Evolutionary conservation across 2,329 filamentous ascomycete genomes (phyloP).

Genomic region (Setomelanomma holmii): DNA sequence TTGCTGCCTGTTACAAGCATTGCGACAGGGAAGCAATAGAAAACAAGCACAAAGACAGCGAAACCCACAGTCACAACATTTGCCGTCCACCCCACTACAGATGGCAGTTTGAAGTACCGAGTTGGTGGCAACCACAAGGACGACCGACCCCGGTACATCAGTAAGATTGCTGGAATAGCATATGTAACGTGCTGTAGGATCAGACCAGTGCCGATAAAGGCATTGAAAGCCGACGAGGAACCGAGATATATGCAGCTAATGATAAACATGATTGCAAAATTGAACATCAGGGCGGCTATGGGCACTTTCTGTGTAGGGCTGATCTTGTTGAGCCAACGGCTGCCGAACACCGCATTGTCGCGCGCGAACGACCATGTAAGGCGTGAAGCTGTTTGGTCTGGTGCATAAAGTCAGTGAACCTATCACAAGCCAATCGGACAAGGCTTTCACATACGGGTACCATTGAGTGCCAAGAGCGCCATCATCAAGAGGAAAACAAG

Average conservation of each 20-base stretch:
- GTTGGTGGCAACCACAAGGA: conserved; percentile 20
- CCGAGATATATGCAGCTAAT: conserved; percentile 27
- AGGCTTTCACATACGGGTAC: too few species aligned
- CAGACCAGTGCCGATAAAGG: conserved; percentile 23
- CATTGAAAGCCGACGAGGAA: conserved; percentile 25
- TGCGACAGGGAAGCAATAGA: conserved; percentile 40
- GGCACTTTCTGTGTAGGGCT: conserved; percentile 15
- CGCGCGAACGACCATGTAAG: conserved; percentile 26
- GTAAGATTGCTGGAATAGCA: conserved; percentile 35
- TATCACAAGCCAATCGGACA: too few species aligned
- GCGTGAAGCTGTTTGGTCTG: conserved; percentile 23
- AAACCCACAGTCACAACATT: conserved; percentile 36
- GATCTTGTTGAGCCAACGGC: conserved; percentile 18
- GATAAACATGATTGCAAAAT: conserved; percentile 22
- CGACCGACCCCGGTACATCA: conserved; percentile 36
- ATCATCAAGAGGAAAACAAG: conserved; percentile 12
- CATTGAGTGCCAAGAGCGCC: conserved; percentile 18
- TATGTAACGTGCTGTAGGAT: conserved; percentile 35
- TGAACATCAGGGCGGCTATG: conserved; percentile 20
- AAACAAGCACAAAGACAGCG: conserved; percentile 31
- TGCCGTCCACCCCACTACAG: conserved; percentile 31
- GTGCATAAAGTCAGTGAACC: too few species aligned
- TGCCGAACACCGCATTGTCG: conserved; percentile 21
- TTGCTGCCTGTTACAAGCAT: conserved; percentile 33
- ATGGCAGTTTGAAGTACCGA: conserved; percentile 24